Base-by-base conservation (phyloP, 75 land plant species). In the Chamaecyparis obtusa region DNA sequence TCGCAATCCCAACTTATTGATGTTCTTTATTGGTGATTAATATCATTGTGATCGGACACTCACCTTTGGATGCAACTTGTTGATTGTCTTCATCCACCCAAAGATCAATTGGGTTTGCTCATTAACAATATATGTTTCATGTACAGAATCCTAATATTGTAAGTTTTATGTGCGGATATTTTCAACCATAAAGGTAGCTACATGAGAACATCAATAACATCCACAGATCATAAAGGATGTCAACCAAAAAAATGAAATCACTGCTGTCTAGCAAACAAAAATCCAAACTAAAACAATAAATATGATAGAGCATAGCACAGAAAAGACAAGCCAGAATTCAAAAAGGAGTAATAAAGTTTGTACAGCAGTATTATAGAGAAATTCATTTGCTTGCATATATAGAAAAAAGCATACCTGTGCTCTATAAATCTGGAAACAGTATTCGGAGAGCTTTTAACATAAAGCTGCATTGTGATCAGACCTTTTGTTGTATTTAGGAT, bases 401-500 rank as follows among this genome's bases (percentile, higher is more conserved):
- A 9, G 48, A 2, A 72, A 84, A 86, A 39, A 55, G 71, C 92
- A 85, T 87, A 98, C 99, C 99, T 94, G 78, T 91, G 90, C n/a
- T 90, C 91, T 48, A 95, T 75, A 86, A 98, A 98, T 78, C 92
- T 91, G 83, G 93, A 91, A 41, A 98, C 97, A 60, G 92, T 87
- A 41, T 92, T 95, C 35, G 97, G 94, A 55, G 96, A 93, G 56
- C 90, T 87, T 71, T 96, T 94, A 81, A 88, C 90, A 90, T 86
- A 91, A 74, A 96, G 97, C 86, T 98, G 96, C 85, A 95, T 91
- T n/a, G 92, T 92, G 48, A 96, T 94, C 0, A 57, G 24, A 36
- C 99, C 99, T 87, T 95, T 98, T 13, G 95, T 90, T 2, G 99
- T 98, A 36, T 92, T 92, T 69, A 98, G 13, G 35, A 92, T 88